phyloP scores from a whole-genome alignment of 2,329 filamentous ascomycete genomes.

The Rhexocercosporidium sp. region DNA sequence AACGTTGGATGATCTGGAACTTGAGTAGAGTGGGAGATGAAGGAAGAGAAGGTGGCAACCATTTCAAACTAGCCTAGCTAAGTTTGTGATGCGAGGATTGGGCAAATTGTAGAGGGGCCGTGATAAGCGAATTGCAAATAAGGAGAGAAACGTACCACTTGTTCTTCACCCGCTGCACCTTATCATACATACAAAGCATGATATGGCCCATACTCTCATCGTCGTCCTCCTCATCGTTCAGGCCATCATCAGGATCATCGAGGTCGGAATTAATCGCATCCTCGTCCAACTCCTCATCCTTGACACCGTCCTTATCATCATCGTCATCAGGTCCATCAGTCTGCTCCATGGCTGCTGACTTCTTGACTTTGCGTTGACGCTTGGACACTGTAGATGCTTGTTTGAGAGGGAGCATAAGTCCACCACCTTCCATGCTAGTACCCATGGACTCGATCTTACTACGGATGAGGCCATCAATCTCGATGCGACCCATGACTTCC shows the following conservation, averaged over 20 bases:
- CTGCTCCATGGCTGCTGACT: constrained; percentile 46
- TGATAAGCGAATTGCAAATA: background rate
- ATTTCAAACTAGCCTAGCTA: background rate
- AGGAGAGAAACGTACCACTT: constrained; percentile 71
- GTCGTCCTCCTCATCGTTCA: constrained; percentile 83
- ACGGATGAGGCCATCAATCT: constrained; percentile 73
- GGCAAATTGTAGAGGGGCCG: background rate
- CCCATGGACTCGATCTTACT: constrained; percentile 69
- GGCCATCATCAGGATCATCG: constrained; percentile 88
- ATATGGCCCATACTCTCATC: constrained; percentile 85
- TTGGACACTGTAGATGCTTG: constrained; percentile 44
- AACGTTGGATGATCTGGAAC: background rate
- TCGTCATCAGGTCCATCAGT: constrained; percentile 67
- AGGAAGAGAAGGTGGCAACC: background rate
- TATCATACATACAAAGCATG: constrained; percentile 99
- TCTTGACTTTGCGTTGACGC: constrained; percentile 41
- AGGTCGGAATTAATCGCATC: constrained; percentile 99
- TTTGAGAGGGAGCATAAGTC: constrained; percentile 73
- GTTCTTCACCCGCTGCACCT: constrained; percentile 98
- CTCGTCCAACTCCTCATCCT: constrained; percentile 72
- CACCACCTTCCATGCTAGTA: constrained; percentile 73
- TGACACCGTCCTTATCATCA: constrained; percentile 61
- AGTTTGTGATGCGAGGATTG: background rate
- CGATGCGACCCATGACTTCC: constrained; percentile 60
- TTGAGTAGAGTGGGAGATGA: background rate